Conservation (phyloP, 805 yeast species). For the Soucietia sequanensis region DNA sequence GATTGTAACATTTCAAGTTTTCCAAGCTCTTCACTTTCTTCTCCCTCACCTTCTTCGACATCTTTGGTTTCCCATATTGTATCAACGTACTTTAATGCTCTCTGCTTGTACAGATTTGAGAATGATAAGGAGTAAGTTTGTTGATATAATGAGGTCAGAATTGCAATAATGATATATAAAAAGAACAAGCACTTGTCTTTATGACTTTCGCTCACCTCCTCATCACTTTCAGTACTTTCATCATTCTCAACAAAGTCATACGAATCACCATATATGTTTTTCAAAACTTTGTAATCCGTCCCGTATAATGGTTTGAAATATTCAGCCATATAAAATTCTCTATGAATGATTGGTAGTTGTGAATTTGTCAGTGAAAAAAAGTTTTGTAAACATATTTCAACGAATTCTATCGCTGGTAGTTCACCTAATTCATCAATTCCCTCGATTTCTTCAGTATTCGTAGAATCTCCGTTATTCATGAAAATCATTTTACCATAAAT, state of each 20-base stretch:
- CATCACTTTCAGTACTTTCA: not conserved
- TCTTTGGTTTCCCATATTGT: conserved; percentile 7
- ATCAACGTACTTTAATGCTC: conserved; percentile 10
- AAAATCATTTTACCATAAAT: conserved; percentile 6
- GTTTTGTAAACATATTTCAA: conserved; percentile 7
- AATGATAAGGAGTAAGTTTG: conserved; percentile 8
- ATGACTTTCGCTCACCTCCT: not conserved
- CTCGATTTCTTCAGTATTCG: not conserved
- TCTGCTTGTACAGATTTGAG: conserved; percentile 9
- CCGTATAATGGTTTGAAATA: conserved; percentile 14
- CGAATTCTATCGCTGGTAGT: conserved; percentile 7
- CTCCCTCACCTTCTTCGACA: not conserved
- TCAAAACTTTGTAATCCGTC: not conserved
- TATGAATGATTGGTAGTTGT: conserved; percentile 14
- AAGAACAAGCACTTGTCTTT: conserved; percentile 11
- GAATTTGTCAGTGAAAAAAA: conserved; percentile 10
- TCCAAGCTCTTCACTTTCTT: conserved; percentile 3
- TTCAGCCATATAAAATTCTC: conserved; percentile 10
- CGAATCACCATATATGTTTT: not conserved
- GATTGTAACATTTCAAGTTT: conserved; percentile 15
- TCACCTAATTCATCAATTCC: not conserved
- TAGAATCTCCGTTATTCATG: conserved; percentile 3
- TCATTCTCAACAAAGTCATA: not conserved
- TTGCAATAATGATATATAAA: conserved; percentile 13
- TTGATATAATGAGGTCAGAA: conserved; percentile 14